Evolutionary conservation across 2,329 filamentous ascomycete genomes (phyloP), one percentile per base, ranked within the genome.

Genomic region (Rhynchosporium agropyri): DNA sequence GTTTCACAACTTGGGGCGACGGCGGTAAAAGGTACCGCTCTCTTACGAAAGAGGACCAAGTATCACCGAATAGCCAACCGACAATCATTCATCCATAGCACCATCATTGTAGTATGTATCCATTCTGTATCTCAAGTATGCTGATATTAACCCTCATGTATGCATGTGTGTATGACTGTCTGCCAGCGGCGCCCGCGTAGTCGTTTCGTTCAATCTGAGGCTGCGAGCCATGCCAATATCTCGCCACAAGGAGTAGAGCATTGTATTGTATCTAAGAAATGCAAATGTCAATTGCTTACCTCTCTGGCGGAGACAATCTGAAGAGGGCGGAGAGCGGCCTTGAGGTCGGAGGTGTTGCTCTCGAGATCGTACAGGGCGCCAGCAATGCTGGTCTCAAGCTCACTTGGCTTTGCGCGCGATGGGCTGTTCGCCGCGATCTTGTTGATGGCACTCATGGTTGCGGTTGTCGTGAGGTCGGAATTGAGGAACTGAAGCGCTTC

Each of bases 261-360:
- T n/a, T 20, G 8, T 43, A 36, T 10, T 53, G n/a, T 31, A 29
- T 38, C 38, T 53, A 33, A 51, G 36, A 15, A 58, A 59, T 29
- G 46, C 28, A 26, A 46, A 6, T 58, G 51, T 75, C 70, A 76
- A 63, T 68, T 72, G 88, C 92, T 92, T 90, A 99, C 95, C 94
- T 99, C 95, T 82, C 93, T 92, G 80, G 95, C 95, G 83, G 91
- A 96, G 80, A 96, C 91, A 83, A 99, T 93, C 88, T 99, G 95
- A 83, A 99, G 89, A 81, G 95, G 95, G 79, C 95, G 90, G 79
- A 99, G 90, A 75, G 92, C 90, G 77, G 87, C 87, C 90, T 94
- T 96, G 83, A 99, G 91, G 83, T 99, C 95, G 80, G 92, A 85
- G 78, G 95, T 97, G 89, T 97, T 97, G 85, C 89, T 93, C 92